Conservation (phyloP, 2,329 filamentous ascomycete genomes). For the Xylaria hypoxylon region DNA sequence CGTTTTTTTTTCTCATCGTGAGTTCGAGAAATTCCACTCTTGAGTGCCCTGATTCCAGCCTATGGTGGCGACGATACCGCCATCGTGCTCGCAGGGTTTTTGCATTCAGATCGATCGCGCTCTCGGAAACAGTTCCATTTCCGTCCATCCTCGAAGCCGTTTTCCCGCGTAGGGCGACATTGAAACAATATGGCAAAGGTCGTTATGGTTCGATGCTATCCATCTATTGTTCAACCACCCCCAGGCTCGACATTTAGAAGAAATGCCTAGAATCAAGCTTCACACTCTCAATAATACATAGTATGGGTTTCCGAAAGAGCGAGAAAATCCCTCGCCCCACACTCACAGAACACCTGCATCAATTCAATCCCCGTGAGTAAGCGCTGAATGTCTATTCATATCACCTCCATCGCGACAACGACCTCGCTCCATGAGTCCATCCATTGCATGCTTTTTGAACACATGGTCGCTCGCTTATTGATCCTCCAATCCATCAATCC, state of each 20-base stretch:
- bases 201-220: constrained; percentile 24
- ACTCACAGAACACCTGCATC: not conserved
- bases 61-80: constrained; percentile 22
- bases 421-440: constrained; percentile 6
- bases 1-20: constrained; percentile 28
- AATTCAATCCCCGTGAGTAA: not conserved
- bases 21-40: not conserved
- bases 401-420: constrained; percentile 4
- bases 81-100: constrained; percentile 26
- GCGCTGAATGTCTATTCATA: constrained; percentile 27
- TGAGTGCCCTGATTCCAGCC: constrained; percentile 1
- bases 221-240: not conserved
- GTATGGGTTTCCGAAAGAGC: not conserved
- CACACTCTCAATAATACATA: not conserved
- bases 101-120: constrained; percentile 8
- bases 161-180: constrained; percentile 29
- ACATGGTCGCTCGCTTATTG: not conserved
- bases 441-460: constrained; percentile 1
- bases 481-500: not conserved
- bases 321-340: not conserved
- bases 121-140: constrained; percentile 34
- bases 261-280: not conserved
- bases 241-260: not conserved
- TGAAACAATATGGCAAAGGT: constrained; percentile 22
- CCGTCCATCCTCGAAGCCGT: not conserved